A percentile compares a stretch with the other conserved stretches of the same genome.
These are phyloP conservation scores for Sclerotinia sclerotiorum DNA, from an alignment of 2,329 filamentous ascomycete genomes.

Conservation along the genomic window DNA sequence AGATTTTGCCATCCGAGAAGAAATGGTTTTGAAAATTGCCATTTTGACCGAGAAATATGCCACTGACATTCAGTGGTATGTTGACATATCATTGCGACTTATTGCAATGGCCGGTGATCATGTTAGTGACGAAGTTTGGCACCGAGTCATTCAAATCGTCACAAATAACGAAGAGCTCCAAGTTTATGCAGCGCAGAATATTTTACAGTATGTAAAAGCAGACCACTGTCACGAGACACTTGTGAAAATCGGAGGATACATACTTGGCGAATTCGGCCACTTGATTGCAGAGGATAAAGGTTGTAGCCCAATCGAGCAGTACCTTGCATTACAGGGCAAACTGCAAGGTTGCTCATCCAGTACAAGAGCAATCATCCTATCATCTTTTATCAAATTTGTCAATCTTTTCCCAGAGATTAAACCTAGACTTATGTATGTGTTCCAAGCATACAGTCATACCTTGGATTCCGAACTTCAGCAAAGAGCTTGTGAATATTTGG, in stretches of 20 bases:
- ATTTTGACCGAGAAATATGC: conserved; percentile 98
- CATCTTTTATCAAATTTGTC: conserved; percentile 95
- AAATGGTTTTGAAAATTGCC: conserved; percentile 99
- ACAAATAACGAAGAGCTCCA: conserved; percentile 99
- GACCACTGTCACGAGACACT: conserved; percentile 95
- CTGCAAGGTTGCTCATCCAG: conserved; percentile 84
- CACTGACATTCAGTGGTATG: conserved; percentile 98
- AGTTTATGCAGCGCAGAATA: conserved; percentile 92
- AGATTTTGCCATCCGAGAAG: conserved; percentile 95
- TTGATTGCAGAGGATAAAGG: conserved; percentile 88
- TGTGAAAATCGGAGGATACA: conserved; percentile 95
- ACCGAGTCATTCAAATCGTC: conserved; percentile 96
- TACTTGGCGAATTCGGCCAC: conserved; percentile 95
- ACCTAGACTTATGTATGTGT: conserved; percentile 86
- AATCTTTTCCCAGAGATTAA: conserved; percentile 99
- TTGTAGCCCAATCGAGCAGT: conserved; percentile 96
- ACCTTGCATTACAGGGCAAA: conserved; percentile 87
- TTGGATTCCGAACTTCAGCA: conserved; percentile 95
- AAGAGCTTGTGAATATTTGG: conserved; percentile 90
- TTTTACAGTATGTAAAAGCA: conserved; percentile 85
- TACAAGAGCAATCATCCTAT: conserved; percentile 90
- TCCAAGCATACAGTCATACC: conserved; percentile 89
- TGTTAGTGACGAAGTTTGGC: conserved; percentile 98
- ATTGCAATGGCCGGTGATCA: conserved; percentile 97
- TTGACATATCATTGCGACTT: conserved; percentile 91